phyloP scores from a whole-genome alignment of 2,329 filamentous ascomycete species.

The Talaromyces sp. region DNA sequence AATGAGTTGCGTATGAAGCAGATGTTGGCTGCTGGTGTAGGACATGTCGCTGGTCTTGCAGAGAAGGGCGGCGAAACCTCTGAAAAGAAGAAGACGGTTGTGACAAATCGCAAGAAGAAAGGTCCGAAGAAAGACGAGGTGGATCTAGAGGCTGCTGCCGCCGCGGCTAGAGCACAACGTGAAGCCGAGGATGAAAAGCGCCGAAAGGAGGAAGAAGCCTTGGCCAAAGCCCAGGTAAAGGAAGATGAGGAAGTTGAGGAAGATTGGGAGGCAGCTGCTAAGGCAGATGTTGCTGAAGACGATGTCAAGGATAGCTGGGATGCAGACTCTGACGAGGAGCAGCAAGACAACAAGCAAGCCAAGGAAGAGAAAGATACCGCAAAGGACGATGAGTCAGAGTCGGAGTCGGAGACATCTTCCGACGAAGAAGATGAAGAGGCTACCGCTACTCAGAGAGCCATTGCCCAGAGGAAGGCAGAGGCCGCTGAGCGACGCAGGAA shows the following conservation, averaged over 20 bases:
- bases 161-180: conserved; percentile 45
- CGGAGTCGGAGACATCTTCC: conserved; percentile 46
- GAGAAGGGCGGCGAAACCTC: conserved; percentile 26
- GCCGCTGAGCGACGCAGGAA: conserved; percentile 84
- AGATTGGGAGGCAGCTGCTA: conserved; percentile 81
- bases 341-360: conserved; percentile 62
- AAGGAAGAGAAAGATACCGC: conserved; percentile 27
- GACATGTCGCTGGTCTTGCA: conserved; percentile 45
- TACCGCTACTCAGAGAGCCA: conserved; percentile 69
- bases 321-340: conserved; percentile 58
- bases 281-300: conserved; percentile 54
- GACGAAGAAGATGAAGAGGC: conserved; percentile 63
- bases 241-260: conserved; percentile 58
- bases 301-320: conserved; percentile 95
- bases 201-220: conserved; percentile 70
- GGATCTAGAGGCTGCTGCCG: conserved; percentile 50
- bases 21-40: conserved; percentile 47
- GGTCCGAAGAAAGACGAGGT: conserved; percentile 60
- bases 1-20: conserved; percentile 50
- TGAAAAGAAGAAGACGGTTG: conserved; percentile 73
- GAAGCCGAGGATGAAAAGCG: conserved; percentile 58
- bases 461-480: conserved; percentile 78
- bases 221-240: conserved; percentile 62
- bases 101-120: conserved; percentile 75
- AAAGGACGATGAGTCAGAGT: conserved; percentile 32